Base-by-base conservation (phyloP, 176 grass and related monocot species). In the Aegilops speltoides region DNA sequence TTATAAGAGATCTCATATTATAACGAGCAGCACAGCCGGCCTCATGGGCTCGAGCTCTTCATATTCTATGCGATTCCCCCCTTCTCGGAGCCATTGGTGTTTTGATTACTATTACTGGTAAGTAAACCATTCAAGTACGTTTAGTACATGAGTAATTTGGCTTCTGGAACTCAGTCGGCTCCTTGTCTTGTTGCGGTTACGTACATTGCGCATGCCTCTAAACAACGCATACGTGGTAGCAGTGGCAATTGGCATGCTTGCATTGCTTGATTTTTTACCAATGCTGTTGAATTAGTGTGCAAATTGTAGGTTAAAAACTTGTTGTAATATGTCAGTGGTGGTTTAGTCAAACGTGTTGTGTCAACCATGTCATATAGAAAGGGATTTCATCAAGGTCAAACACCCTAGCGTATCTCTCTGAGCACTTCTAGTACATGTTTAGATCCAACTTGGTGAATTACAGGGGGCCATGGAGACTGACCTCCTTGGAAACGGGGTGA, bases 1-100 rank as follows among this genome's bases (percentile, higher is more conserved):
- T 73, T 57, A 32, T 78, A 86, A 29, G 15, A 2, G 15, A 52
- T 52, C 48, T 17, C 48, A 52, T 52, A 52, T 17, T 57, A 41
- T 78, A 86, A 37, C 12, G 6, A 70, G 17, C 19, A 43, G 17
- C 19, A 32, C 23, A 32, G 2, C 46, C 46, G 13, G 46, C 52
- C 89, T 90, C 73, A 17, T 90, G 84, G 82, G 29, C 17, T 54
- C 31, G 38, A 15, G 78, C 77, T 10, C 26, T 19, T 14, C 10
- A 20, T 77, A 76, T 77, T 82, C 37, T n/a, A 69, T 75, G 45
- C 7, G 4, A 4, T 15, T 23, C 1, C 48, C 33, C 28, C 11
- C 22, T 76, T 38, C 7, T 70, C 70, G 41, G 14, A 45, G 2
- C 3, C 11, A 6, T 24, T 25, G 79, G 16, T 41, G 5, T 52